These are phyloP conservation scores for Talaromyces liani DNA, from an alignment of 495 filamentous ascomycete species.

Conservation along the genomic window DNA sequence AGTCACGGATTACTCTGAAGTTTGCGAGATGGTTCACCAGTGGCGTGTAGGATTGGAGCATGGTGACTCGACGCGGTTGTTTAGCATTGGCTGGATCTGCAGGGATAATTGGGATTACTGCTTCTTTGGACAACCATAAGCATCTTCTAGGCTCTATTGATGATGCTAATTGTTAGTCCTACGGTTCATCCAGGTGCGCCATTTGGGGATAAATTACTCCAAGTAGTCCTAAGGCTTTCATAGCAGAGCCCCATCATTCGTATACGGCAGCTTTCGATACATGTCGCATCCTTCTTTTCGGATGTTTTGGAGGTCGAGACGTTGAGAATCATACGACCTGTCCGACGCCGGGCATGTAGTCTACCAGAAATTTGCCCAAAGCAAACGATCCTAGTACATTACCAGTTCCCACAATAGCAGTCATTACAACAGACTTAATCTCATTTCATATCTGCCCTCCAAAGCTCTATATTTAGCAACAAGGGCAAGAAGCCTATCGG, in stretches of 20 bases:
- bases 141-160: neutral
- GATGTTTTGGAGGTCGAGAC: neutral
- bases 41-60: too few relatives aligned
- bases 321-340: neutral
- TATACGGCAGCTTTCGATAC: neutral
- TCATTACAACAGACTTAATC: neutral
- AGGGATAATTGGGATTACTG: neutral
- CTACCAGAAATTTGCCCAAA: neutral
- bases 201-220: neutral
- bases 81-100: neutral
- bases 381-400: neutral
- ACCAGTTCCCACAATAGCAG: neutral
- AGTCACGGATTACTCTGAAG: neutral
- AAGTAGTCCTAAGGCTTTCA: neutral
- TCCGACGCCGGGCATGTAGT: neutral
- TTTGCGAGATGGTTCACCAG: neutral
- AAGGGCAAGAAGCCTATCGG: neutral
- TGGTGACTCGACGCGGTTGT: too few relatives aligned
- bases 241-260: neutral
- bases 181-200: neutral
- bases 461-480: neutral
- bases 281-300: neutral
- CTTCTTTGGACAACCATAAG: neutral
- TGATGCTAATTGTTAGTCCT: neutral
- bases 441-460: neutral